A percentile compares a stretch with the other conserved stretches of the same genome.
Evolutionary conservation across 768 basidiomycete genomes (phyloP).

Genomic region (Termitomyces heimii): DNA sequence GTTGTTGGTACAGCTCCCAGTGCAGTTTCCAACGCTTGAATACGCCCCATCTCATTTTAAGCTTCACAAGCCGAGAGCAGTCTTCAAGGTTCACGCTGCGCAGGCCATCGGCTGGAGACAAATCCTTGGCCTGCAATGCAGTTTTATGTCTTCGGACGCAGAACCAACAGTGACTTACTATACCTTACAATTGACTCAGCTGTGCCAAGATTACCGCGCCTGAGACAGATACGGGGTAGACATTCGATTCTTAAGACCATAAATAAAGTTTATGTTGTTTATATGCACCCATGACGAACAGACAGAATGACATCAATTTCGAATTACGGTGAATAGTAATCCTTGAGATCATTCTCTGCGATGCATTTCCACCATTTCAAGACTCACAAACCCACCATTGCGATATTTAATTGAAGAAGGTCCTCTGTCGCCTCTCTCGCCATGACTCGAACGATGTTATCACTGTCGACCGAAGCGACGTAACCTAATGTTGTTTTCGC

Average conservation of each 20-base stretch:
- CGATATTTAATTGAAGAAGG: conserved; percentile 44
- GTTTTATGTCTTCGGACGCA: conserved; percentile 10
- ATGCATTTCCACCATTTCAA: too few relatives aligned
- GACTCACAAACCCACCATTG: conserved; percentile 32
- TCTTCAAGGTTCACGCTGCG: conserved; percentile 17
- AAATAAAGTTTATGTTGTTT: neutral
- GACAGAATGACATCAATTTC: neutral
- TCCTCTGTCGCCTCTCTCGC: conserved; percentile 63
- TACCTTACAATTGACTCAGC: conserved; percentile 84
- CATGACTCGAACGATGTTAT: conserved; percentile 67
- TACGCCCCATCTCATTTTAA: neutral
- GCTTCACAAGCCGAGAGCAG: neutral
- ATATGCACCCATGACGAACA: neutral
- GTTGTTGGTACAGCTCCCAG: conserved; percentile 40
- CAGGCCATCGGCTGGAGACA: conserved; percentile 14
- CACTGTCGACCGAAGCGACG: conserved; percentile 65
- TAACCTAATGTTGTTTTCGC: conserved; percentile 62
- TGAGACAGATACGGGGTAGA: conserved; percentile 96
- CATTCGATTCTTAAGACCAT: conserved; percentile 15
- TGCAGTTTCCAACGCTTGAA: conserved; percentile 17
- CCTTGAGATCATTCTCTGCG: neutral
- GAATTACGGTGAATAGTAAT: neutral
- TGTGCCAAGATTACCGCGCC: conserved; percentile 51
- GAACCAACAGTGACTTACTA: conserved; percentile 47
- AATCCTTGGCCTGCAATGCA: conserved; percentile 16